These are phyloP conservation scores for Fraxinus cuspidata DNA, from an alignment of 257 asterid genomes.

Conservation along the genomic window DNA sequence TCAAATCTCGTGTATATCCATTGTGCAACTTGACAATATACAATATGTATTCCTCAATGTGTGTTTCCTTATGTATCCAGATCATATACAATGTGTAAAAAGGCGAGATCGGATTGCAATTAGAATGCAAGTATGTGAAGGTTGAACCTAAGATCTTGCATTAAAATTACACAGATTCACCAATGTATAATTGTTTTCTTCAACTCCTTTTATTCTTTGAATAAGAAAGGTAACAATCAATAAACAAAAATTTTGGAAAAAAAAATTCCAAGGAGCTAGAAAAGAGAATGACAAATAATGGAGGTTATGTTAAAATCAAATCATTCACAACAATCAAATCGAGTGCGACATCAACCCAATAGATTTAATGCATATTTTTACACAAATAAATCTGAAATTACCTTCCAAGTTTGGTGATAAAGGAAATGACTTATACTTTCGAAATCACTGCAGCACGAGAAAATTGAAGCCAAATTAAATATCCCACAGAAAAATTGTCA, in stretches of 20 bases:
- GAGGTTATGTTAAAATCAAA: too few relatives aligned
- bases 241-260: too few relatives aligned
- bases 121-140: background rate
- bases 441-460: background rate
- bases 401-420: background rate
- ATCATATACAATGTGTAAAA: too few relatives aligned
- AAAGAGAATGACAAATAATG: background rate
- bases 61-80: too few relatives aligned
- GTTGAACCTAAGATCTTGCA: background rate
- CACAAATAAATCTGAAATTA: background rate
- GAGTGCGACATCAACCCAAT: background rate
- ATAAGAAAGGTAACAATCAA: background rate
- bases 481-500: too few relatives aligned
- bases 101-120: background rate
- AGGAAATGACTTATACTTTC: background rate
- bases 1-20: too few relatives aligned
- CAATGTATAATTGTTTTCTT: background rate
- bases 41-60: too few relatives aligned
- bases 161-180: too few relatives aligned
- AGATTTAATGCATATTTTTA: background rate
- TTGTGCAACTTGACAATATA: too few relatives aligned
- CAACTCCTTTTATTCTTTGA: too few relatives aligned
- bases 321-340: background rate
- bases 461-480: too few relatives aligned
- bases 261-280: background rate